Base-by-base conservation (phyloP, 2,329 filamentous ascomycete species). In the Periconia macrospinosa region DNA sequence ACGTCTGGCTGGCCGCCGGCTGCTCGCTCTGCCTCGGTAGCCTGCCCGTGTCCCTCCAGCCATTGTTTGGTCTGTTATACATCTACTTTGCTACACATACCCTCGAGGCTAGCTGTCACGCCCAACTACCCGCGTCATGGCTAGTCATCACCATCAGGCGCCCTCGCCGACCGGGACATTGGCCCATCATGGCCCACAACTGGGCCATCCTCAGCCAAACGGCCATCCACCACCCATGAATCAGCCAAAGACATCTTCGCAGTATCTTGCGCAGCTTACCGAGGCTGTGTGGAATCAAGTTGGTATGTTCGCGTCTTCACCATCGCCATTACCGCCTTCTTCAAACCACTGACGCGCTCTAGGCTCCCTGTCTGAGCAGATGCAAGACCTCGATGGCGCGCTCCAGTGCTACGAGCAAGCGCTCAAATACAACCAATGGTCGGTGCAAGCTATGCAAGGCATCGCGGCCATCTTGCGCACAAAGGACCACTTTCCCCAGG, bases 231-330 rank as follows among this genome's bases (percentile, higher is more conserved):
- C 79, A 52, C 84, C 83, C 65, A 82, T 80, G 55, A 78, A 75
- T 45, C 83, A 85, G 62, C 85, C 84, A 64, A 79, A 83, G 60
- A 81, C 83, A 47, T 83, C 89, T 19, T 86, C 89, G 63, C 89
- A 92, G 65, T 88, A 91, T 70, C 85, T 96, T 49, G 82, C 86
- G 6, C 80, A 85, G 7, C 83, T 93, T 68, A 97, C 96, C 67
- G 93, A 97, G 76, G 82, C 83, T 46, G 87, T 96, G 51, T 97
- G 93, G 93, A 83, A 96, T 69, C 90, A 94, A 72, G 89, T 97
- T 63, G 93, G 92, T 96, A 87, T 59, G 86, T 75, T 41, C 15
- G 43, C 30, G 42, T 11, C 42, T 45, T 48, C 13, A 11, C 40
- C 45, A 40, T 45, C 52, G 53, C 48, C 23, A 27, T 47, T 49